Conservation (phyloP, 768 basidiomycete genomes). For the Dendrothele bispora region DNA sequence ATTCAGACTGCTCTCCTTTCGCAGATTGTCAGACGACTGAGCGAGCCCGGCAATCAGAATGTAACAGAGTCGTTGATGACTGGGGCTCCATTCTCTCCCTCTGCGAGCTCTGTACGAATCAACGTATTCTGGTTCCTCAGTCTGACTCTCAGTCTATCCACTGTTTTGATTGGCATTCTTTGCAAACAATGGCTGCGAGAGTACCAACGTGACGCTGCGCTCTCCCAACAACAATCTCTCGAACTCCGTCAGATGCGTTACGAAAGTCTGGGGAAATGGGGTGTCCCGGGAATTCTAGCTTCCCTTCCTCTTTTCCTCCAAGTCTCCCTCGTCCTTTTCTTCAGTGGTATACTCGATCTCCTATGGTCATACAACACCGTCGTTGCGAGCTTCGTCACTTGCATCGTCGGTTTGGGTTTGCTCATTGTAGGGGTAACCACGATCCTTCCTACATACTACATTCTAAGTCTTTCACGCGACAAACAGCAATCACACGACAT, state of each 20-base stretch:
- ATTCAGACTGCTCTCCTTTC: neutral
- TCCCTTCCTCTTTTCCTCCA: conserved; percentile 28
- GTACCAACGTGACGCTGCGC: conserved; percentile 17
- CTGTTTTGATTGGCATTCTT: conserved; percentile 7
- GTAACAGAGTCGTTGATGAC: neutral
- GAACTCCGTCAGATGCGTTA: conserved; percentile 26
- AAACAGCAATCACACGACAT: neutral
- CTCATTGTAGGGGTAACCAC: conserved; percentile 21
- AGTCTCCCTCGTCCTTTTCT: conserved; percentile 27
- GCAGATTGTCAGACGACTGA: too few species aligned
- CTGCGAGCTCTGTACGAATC: neutral
- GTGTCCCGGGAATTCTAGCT: conserved; percentile 25
- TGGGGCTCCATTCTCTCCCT: neutral
- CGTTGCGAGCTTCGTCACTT: conserved; percentile 18
- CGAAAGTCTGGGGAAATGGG: conserved; percentile 27
- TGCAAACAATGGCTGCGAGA: conserved; percentile 21
- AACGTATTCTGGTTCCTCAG: conserved; percentile 11
- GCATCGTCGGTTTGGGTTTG: conserved; percentile 17
- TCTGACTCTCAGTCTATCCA: conserved; percentile 6
- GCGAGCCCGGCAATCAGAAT: too few species aligned
- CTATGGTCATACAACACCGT: conserved; percentile 21
- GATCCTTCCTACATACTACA: conserved; percentile 22
- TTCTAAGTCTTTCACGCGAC: neutral
- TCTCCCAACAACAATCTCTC: conserved; percentile 17
- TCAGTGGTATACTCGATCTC: conserved; percentile 24